Base-by-base conservation (phyloP, 225 moss, liverwort and hornwort species). In the Thuidium tamariscinum region DNA sequence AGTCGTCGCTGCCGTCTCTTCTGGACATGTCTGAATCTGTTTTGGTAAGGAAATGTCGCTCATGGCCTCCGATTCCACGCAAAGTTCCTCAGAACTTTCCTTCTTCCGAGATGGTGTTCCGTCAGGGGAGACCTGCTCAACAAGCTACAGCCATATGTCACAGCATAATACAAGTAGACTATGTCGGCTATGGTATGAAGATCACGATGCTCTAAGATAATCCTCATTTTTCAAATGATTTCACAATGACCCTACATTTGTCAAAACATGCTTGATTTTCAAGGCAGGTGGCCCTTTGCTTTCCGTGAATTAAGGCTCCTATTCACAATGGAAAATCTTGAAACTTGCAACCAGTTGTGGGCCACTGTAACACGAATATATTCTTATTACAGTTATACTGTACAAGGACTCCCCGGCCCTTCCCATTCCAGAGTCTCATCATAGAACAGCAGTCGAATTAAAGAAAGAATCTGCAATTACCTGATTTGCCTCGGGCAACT, bases 31-130 rank as follows among this genome's bases (percentile, higher is more conserved):
- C 57, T 89, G 92, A 70, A 83, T 91, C 74, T 86, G 87, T 36
- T 88, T 86, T 49, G 86, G 86, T 56, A 81, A 84, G 62, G 78
- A 44, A 69, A 87, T 77, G 83, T 92, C 87, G 85, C 92, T 87
- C 39, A 82, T 85, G 51, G 79, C 85, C 82, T 91, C 77, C 42
- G 70, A 73, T 64, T 84, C 90, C 83, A 87, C 85, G 79, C 83
- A 88, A 64, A 86, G 89, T 69, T 78, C 92, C 77, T 93, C 84
- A 30, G 64, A 87, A 36, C 49, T 80, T 37, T 89, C 89, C 84
- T 89, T 86, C 91, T 88, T 80, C 27, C 23, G 26, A 67, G 52
- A 66, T 36, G 7, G 67, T 25, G 30, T 57, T n/a, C 42, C 57
- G 65, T 76, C 83, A 65, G 56, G 62, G 21, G 57, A 79, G 39